Percentiles rank a stretch among this genome's conserved stretches.
Conservation (phyloP, 805 yeast genomes). For the Candida jianshihensis region DNA sequence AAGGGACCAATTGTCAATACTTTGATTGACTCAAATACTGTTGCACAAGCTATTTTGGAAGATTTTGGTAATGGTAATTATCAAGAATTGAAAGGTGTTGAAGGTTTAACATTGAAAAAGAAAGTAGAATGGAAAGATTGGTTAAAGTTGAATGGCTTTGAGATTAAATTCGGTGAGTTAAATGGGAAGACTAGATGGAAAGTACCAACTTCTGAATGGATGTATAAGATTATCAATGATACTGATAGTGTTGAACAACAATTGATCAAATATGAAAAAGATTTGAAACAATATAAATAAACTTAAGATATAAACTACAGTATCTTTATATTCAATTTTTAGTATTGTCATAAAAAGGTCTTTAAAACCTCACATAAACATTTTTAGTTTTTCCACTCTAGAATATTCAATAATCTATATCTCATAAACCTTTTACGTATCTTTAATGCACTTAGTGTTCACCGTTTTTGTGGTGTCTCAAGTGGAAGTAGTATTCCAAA, state of each 20-base stretch:
- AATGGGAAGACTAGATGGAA: slow-evolving; percentile 54
- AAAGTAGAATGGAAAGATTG: slow-evolving; percentile 57
- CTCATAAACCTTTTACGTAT: background rate
- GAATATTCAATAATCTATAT: slow-evolving; percentile 1
- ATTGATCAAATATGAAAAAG: background rate
- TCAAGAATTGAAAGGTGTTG: slow-evolving; percentile 25
- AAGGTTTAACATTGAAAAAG: slow-evolving; percentile 20
- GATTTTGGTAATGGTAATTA: slow-evolving; percentile 38
- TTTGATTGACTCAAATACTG: slow-evolving; percentile 73
- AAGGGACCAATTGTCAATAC: slow-evolving; percentile 89
- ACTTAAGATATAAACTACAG: no score
- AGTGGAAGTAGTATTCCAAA: slow-evolving; percentile 90
- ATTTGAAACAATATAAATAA: background rate
- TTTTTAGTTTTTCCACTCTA: background rate
- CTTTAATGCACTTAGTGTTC: slow-evolving; percentile 28
- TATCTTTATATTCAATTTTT: background rate
- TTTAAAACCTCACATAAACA: no score
- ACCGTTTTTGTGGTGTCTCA: slow-evolving; percentile 49
- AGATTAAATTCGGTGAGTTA: slow-evolving; percentile 39
- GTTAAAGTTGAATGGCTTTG: slow-evolving; percentile 49
- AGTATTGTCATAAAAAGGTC: background rate
- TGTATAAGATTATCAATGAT: slow-evolving; percentile 34
- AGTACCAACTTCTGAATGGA: slow-evolving; percentile 37
- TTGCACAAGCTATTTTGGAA: slow-evolving; percentile 56
- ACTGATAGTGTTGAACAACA: background rate